Percentiles rank a stretch among this genome's conserved stretches.
Evolutionary conservation across 768 basidiomycete genomes (phyloP).

Genomic region (Xanthoconium purpureum): DNA sequence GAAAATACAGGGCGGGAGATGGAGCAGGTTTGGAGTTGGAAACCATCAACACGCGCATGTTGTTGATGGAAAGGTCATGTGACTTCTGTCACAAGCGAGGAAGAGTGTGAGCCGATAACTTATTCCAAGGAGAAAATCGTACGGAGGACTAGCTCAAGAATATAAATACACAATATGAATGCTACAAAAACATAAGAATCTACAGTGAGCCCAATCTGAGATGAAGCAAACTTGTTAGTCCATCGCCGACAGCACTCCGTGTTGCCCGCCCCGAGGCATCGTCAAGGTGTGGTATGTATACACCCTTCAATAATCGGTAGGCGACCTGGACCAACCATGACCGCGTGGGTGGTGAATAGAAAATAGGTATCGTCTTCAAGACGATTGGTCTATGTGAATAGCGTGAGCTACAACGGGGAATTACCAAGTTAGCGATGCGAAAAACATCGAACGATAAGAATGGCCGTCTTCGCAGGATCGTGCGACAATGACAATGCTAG

Average conservation of each 20-base stretch:
- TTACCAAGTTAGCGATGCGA: slow-evolving; percentile 65
- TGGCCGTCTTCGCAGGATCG: too few relatives aligned
- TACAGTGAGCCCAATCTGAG: slow-evolving; percentile 23
- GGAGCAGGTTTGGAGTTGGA: not conserved
- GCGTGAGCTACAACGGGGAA: slow-evolving; percentile 20
- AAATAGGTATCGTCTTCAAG: slow-evolving; percentile 19
- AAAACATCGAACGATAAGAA: slow-evolving; percentile 45
- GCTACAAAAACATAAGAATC: slow-evolving; percentile 30
- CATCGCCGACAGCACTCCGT: slow-evolving; percentile 21
- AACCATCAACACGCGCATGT: too few relatives aligned
- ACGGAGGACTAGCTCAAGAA: too few relatives aligned
- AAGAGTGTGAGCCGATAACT: too few relatives aligned
- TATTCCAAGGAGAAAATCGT: too few relatives aligned
- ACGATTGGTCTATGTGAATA: slow-evolving; percentile 14
- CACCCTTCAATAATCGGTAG: slow-evolving; percentile 28
- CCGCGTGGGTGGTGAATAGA: slow-evolving; percentile 17
- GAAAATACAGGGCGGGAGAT: not conserved
- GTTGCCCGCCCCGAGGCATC: slow-evolving; percentile 23
- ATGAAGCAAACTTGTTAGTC: slow-evolving; percentile 26
- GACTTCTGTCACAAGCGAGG: not conserved
- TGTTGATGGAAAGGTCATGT: not conserved
- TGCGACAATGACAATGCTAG: too few relatives aligned
- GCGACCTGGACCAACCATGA: slow-evolving; percentile 5
- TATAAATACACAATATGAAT: too few relatives aligned
- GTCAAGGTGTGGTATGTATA: slow-evolving; percentile 31